Conservation (phyloP, 2,329 filamentous ascomycete genomes). For the Xylariaceae sp. region DNA sequence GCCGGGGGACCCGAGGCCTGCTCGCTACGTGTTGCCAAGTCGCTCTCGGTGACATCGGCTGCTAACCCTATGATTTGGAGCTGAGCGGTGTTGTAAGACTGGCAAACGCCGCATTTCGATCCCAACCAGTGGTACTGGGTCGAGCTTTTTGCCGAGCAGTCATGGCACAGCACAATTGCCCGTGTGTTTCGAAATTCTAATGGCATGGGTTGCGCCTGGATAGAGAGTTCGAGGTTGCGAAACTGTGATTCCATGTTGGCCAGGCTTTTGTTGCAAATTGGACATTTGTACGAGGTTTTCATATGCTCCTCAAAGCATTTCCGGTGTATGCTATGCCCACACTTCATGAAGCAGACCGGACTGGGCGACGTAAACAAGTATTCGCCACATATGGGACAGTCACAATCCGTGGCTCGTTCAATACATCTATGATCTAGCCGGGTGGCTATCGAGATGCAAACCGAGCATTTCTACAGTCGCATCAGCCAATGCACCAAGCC, state of each 20-base stretch:
- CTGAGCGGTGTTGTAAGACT: constrained; percentile 65
- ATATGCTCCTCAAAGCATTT: constrained; percentile 85
- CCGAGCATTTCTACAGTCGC: constrained; percentile 67
- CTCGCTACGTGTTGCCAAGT: constrained; percentile 16
- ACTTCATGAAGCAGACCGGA: constrained; percentile 88
- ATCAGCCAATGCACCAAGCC: constrained; percentile 2
- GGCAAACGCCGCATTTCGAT: constrained; percentile 73
- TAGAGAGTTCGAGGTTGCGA: constrained; percentile 81
- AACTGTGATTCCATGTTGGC: constrained; percentile 97
- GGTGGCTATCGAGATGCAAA: constrained; percentile 87
- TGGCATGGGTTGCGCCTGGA: constrained; percentile 89
- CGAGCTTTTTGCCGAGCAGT: constrained; percentile 82
- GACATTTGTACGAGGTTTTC: constrained; percentile 88
- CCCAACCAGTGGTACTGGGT: constrained; percentile 93
- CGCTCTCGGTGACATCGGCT: constrained; percentile 18
- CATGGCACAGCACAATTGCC: constrained; percentile 86
- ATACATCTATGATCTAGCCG: constrained; percentile 87
- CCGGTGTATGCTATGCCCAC: constrained; percentile 92
- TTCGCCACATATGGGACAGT: constrained; percentile 94
- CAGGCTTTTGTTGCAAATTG: constrained; percentile 93
- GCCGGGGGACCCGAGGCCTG: constrained; percentile 16
- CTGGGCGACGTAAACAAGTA: constrained; percentile 92
- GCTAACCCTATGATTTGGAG: constrained; percentile 51
- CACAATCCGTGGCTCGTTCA: constrained; percentile 87
- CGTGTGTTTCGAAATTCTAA: constrained; percentile 71